A percentile compares a stretch with the other conserved stretches of the same genome.
Conservation (phyloP, 2,329 filamentous ascomycete genomes). For the Apiospora saccharicola region DNA sequence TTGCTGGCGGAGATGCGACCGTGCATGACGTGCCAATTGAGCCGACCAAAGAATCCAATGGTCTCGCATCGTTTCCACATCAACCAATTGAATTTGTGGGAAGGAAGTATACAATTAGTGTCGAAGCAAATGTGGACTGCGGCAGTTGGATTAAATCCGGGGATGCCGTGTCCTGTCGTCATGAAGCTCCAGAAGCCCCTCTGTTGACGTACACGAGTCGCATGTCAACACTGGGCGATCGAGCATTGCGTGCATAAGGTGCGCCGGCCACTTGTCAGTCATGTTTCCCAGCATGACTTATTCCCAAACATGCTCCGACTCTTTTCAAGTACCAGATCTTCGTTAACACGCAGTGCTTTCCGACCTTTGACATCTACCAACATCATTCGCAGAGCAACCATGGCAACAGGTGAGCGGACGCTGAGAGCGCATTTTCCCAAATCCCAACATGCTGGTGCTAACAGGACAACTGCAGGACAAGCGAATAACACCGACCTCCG, state of each 20-base stretch:
- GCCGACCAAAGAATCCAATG: too few relatives aligned
- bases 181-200: slow-evolving; percentile 14
- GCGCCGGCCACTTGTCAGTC: not conserved
- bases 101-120: not conserved
- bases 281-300: not conserved
- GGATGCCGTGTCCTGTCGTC: not conserved
- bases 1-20: not conserved
- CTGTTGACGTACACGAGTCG: not conserved
- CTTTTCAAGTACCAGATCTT: slow-evolving; percentile 10
- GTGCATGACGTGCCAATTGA: not conserved
- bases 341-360: slow-evolving; percentile 20
- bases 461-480: not conserved
- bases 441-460: too few relatives aligned
- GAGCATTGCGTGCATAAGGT: not conserved
- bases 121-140: not conserved
- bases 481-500: slow-evolving; percentile 23
- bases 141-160: not conserved
- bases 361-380: not conserved
- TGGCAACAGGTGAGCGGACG: slow-evolving; percentile 21
- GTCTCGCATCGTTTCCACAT: not conserved
- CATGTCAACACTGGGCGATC: not conserved
- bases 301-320: slow-evolving; percentile 9
- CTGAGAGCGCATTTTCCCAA: not conserved
- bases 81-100: not conserved
- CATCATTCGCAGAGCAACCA: slow-evolving; percentile 22